Evolutionary conservation across 148 eudicot species (phyloP), one percentile per base, ranked within the genome.

Genomic region (Persicaria maculosa): DNA sequence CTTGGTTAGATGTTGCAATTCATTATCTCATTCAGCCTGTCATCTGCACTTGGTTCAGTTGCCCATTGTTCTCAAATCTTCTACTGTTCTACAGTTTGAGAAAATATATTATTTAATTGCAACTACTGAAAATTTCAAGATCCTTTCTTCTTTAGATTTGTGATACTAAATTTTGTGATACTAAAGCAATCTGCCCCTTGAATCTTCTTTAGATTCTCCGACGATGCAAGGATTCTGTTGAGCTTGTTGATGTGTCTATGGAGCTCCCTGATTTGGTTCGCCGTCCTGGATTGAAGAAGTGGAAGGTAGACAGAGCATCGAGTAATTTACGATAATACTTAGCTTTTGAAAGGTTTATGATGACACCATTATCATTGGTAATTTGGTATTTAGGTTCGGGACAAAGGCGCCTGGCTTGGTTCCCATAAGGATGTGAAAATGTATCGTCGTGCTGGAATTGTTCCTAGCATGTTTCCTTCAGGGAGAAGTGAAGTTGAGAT

Each of bases 281-380:
- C n/a, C 87, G 97, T 80, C 99, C 97, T 77, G 99, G 99, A 80
- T 86, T 95, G 36, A 95, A 85, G 84, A 90, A 79, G 75, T 95
- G 99, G 99, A 92, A 88, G 97, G 99, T 92, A 84, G 85, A 59
- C 61, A 1, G 47, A 64, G 10, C 58, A 61, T 45, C 40, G 52
- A 50, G 20, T 31, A 7, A 4, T 53, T 59, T 58, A 6, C 47
- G 47, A 59, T 75, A 59, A 7, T 65, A 46, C 4, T 40, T 40
- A 12, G 12, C 31, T 36, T 40, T 36, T 40, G 11, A 40, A 65
- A 36, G 47, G 9, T 40, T 12, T 14, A 65, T 65, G 46, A 15
- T 52, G 68, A 47, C 67, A 45, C 15, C 45, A 68, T 69, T 48
- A 50, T 59, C 74, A 72, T 82, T 55, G 73, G 68, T 50, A 50